Evolutionary conservation across 805 yeast genomes (phyloP).

Genomic region (Ogataea nitratoaversa): DNA sequence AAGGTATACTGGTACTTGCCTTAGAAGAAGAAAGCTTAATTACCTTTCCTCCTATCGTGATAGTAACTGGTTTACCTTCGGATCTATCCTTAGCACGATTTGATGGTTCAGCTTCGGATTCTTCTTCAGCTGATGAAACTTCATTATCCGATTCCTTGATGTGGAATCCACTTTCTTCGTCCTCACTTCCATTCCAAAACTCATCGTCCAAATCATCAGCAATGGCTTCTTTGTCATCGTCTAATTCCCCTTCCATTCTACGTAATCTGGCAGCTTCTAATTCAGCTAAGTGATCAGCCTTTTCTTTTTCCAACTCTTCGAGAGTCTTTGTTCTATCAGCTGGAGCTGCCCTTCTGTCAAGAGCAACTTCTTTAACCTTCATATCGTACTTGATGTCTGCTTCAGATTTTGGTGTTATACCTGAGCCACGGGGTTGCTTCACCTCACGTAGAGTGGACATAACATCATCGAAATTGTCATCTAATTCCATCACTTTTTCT

Average conservation of each 20-base stretch:
- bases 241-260: constrained; percentile 66
- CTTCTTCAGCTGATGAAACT: constrained; percentile 31
- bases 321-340: constrained; percentile 78
- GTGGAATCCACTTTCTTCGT: constrained; percentile 40
- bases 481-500: constrained; percentile 60
- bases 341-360: constrained; percentile 75
- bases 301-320: constrained; percentile 62
- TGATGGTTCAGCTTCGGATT: constrained; percentile 23
- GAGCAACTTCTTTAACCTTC: constrained; percentile 59
- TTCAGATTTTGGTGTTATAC: constrained; percentile 36
- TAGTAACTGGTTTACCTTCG: constrained; percentile 16
- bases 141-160: constrained; percentile 41
- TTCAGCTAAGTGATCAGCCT: constrained; percentile 52
- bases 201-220: constrained; percentile 70
- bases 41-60: constrained; percentile 32
- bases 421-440: constrained; percentile 17
- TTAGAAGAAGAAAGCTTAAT: constrained; percentile 18
- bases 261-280: constrained; percentile 64
- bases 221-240: constrained; percentile 41
- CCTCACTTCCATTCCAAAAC: constrained; percentile 59
- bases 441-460: constrained; percentile 38
- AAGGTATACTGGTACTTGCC: constrained; percentile 24
- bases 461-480: constrained; percentile 69
- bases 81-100: constrained; percentile 6
- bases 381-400: constrained; percentile 54